Evolutionary conservation across 768 basidiomycete genomes (phyloP).

Genomic region (Kwoniella newhampshirensis): DNA sequence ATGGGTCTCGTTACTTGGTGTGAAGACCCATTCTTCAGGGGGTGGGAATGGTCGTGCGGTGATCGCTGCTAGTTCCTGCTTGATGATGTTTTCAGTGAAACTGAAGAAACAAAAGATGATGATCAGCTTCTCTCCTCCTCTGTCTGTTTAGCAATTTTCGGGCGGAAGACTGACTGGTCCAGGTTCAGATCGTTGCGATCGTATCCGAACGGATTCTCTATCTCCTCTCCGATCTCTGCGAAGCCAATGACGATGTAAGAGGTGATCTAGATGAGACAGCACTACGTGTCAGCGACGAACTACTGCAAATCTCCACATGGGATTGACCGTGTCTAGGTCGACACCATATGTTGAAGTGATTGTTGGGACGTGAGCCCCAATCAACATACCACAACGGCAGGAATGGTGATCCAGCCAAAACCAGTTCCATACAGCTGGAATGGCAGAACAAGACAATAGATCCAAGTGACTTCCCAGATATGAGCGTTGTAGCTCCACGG

Average conservation of each 20-base stretch:
- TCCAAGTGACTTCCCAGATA: conserved; percentile 50
- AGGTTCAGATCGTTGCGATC: conserved; percentile 51
- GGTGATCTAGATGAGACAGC: conserved; percentile 27
- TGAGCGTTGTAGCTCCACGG: conserved; percentile 48
- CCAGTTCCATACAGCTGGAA: conserved; percentile 47
- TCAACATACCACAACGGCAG: conserved; percentile 42
- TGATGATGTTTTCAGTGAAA: conserved; percentile 51
- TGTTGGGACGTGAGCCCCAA: not conserved
- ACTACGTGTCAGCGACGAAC: not conserved
- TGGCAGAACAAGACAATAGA: conserved; percentile 48
- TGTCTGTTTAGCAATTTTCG: not conserved
- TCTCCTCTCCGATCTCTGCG: conserved; percentile 38
- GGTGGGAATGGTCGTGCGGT: conserved; percentile 42
- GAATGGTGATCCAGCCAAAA: conserved; percentile 51
- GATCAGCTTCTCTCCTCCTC: too few relatives aligned
- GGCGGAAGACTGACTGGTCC: conserved; percentile 18
- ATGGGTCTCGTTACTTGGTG: conserved; percentile 25
- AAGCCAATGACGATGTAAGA: conserved; percentile 48
- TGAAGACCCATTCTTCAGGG: conserved; percentile 49
- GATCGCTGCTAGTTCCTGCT: conserved; percentile 46
- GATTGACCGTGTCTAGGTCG: too few relatives aligned
- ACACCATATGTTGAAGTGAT: too few relatives aligned
- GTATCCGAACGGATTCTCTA: conserved; percentile 52
- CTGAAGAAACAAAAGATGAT: not conserved
- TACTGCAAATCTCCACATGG: too few relatives aligned